Conservation (phyloP, 345 rosid species). For the Lepidium africanum region DNA sequence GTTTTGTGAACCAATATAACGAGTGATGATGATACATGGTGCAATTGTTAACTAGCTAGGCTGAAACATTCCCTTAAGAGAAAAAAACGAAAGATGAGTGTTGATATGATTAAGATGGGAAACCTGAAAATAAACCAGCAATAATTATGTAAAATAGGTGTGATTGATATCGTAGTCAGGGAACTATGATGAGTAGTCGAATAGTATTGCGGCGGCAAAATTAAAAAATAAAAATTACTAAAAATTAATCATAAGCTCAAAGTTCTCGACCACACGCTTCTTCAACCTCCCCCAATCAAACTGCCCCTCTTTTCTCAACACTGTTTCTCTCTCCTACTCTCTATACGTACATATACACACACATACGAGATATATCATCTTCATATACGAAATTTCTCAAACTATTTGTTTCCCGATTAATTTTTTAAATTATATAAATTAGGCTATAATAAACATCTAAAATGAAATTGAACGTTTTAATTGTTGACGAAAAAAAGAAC, state of each 20-base stretch:
- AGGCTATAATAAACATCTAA: no score
- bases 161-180: neutral
- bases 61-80: neutral
- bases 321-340: neutral
- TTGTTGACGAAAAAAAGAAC: no score
- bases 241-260: conserved; percentile 15
- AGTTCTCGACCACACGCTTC: conserved; percentile 28
- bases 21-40: neutral
- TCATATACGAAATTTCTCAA: neutral
- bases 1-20: neutral
- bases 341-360: neutral
- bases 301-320: conserved; percentile 14
- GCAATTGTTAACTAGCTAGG: neutral
- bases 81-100: neutral
- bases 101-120: conserved; percentile 1
- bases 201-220: conserved; percentile 21
- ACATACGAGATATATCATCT: no score
- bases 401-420: neutral
- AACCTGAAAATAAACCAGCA: conserved; percentile 9
- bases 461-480: no score
- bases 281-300: conserved; percentile 23
- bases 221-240: neutral
- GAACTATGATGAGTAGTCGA: conserved; percentile 4
- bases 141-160: neutral
- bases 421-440: no score